Conservation (phyloP, 2,329 filamentous ascomycete genomes). For the Passalora sequoiae region DNA sequence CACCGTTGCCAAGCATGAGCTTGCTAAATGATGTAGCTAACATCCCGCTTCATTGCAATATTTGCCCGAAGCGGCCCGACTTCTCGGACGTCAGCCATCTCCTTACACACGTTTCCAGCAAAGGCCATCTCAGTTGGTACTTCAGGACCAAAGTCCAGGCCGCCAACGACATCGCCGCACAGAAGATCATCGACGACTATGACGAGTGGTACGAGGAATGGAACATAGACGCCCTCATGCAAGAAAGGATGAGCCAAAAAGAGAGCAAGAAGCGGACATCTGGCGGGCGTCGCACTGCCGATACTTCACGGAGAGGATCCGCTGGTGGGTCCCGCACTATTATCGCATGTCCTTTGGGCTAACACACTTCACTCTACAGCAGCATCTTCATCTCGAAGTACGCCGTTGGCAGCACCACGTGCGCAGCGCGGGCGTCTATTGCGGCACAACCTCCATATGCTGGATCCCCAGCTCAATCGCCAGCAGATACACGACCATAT, state of each 20-base stretch:
- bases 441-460: slow-evolving; percentile 25
- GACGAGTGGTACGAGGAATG: slow-evolving; percentile 72
- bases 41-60: slow-evolving; percentile 71
- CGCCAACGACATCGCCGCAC: slow-evolving; percentile 54
- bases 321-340: slow-evolving; percentile 11
- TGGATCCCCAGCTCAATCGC: slow-evolving; percentile 30
- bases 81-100: slow-evolving; percentile 92
- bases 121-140: slow-evolving; percentile 79
- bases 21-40: slow-evolving; percentile 34
- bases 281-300: slow-evolving; percentile 14
- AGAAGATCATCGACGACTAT: slow-evolving; percentile 59
- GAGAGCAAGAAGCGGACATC: slow-evolving; percentile 48
- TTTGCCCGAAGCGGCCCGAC: slow-evolving; percentile 71
- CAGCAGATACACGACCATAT: slow-evolving; percentile 23
- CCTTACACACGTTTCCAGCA: slow-evolving; percentile 86
- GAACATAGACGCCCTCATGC: slow-evolving; percentile 66
- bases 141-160: slow-evolving; percentile 75
- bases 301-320: slow-evolving; percentile 15
- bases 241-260: slow-evolving; percentile 72
- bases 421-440: slow-evolving; percentile 14
- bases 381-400: slow-evolving; percentile 22
- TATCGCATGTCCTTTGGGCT: slow-evolving; percentile 1
- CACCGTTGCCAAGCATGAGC: slow-evolving; percentile 23
- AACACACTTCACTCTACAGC: slow-evolving; percentile 7
- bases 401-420: slow-evolving; percentile 16